Evolutionary conservation across 2,329 filamentous ascomycete genomes (phyloP), one percentile per base, ranked within the genome.

Genomic region (Calonectria hongkongensis): DNA sequence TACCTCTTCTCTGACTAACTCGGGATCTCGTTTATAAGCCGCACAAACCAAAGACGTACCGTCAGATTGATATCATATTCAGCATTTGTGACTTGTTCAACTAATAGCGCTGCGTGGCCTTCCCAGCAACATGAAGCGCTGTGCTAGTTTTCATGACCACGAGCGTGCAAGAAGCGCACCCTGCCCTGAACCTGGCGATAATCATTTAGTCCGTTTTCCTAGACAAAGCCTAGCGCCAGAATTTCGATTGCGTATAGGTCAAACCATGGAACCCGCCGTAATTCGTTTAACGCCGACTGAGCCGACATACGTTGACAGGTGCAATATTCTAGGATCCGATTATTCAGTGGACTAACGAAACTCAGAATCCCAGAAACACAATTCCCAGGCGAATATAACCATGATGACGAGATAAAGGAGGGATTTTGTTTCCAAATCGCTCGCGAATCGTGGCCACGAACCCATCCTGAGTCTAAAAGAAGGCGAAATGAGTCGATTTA

Each of bases 361-460:
- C 1, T 2, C 6, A 81, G 80, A 2, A 73, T 81, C 8, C 73
- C 71, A 25, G 77, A 71, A 47, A 79, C 78, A 9, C 79, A 76
- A 5, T 54, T 65, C 12, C 43, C 56, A 5, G 51, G 39, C 27
- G 51, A 58, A 2, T 21, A 39, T 15, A 16, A 18, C 7, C 25
- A 7, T 8, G 33, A 60, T 7, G 16, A 45, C 12, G 16, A 13
- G 3, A 12, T 30, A 15, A 16, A 4, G 8, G 15, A 3, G 10
- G 8, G 21, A 27, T 15, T 15, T 18, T 7, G 13, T 12, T 16
- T 30, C 12, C 41, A 16, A 21, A 12, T 18, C 2, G n/a, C 9
- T 36, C 6, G 27, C 27, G 30, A 47, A 33, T 65, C 12, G 9
- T 39, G 28, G 28, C 9, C 10, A 8, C 33, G n/a, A 27, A 9